phyloP scores from a whole-genome alignment of 257 asterid species.

The Solanum corneliomulleri region DNA sequence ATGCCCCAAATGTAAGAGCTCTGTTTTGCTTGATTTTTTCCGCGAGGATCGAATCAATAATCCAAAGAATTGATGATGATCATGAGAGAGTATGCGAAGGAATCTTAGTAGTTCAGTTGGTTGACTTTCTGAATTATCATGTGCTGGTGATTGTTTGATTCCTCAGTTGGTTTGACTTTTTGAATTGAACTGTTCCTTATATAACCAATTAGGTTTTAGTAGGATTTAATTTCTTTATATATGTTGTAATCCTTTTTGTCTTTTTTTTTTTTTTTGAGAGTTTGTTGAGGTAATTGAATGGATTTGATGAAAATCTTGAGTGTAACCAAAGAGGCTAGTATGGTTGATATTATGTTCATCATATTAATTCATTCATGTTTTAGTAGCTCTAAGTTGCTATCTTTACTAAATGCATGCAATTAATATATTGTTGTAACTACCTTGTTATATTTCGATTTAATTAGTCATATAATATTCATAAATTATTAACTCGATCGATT shows the following conservation, averaged over 20 bases:
- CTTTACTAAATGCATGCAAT: not conserved
- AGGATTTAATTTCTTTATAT: not conserved
- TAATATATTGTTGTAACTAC: not conserved
- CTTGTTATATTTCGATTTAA: not conserved
- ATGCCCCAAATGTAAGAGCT: conserved; percentile 4
- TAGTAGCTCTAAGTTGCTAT: not conserved
- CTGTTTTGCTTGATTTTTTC: conserved; percentile 7
- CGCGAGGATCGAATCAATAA: not conserved
- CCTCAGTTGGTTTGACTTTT: no score
- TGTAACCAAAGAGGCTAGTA: not conserved
- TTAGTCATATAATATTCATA: not conserved
- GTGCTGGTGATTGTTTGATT: not conserved
- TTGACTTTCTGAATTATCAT: not conserved
- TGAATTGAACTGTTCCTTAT: not conserved
- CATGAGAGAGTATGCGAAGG: accelerated
- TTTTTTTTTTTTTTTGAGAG: not conserved
- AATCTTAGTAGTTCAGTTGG: not conserved
- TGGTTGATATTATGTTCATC: not conserved
- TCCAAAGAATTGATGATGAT: not conserved
- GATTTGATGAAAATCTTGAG: not conserved
- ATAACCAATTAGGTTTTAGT: not conserved
- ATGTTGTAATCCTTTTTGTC: not conserved
- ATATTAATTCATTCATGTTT: not conserved
- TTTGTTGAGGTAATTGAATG: not conserved
- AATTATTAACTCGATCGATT: not conserved